Evolutionary conservation across 148 eudicot genomes (phyloP).

Genomic region (Pharnaceum exiguum): DNA sequence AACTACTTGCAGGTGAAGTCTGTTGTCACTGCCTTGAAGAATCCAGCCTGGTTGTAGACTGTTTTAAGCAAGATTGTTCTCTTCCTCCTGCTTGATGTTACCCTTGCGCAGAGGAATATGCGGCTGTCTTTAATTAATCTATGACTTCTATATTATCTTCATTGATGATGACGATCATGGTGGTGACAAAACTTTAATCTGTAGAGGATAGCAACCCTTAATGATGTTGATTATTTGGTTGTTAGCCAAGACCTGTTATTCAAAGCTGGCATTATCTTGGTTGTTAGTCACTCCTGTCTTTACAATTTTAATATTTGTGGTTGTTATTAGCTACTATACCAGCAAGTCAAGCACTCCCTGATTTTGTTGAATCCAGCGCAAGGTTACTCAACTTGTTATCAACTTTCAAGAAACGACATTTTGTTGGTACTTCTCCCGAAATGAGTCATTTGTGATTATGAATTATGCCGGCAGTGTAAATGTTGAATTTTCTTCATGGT

Average conservation of each 20-base stretch:
- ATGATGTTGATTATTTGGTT: slow-evolving; percentile 11
- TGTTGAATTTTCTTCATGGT: too few relatives aligned
- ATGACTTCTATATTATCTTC: not conserved
- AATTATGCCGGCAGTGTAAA: too few relatives aligned
- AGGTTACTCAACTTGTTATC: too few relatives aligned
- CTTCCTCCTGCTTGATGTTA: not conserved
- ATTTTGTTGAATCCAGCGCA: too few relatives aligned
- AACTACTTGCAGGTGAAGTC: slow-evolving; percentile 83
- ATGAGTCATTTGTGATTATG: too few relatives aligned
- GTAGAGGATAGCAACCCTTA: not conserved
- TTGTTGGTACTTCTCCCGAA: too few relatives aligned
- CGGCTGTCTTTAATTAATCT: not conserved
- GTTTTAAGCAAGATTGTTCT: not conserved
- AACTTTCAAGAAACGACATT: too few relatives aligned
- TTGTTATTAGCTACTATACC: too few relatives aligned
- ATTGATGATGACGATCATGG: not conserved
- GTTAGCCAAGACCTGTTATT: not conserved
- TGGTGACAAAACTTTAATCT: slow-evolving; percentile 2
- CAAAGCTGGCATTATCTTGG: not conserved
- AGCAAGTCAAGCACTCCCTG: too few relatives aligned
- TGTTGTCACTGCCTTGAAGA: slow-evolving; percentile 56
- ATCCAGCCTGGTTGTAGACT: slow-evolving; percentile 53
- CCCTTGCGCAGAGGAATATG: slow-evolving; percentile 7
- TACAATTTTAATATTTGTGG: too few relatives aligned
- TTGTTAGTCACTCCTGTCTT: not conserved